phyloP scores from a whole-genome alignment of 352 stramenopile genomes.

The Globisporangium carolinianum region DNA sequence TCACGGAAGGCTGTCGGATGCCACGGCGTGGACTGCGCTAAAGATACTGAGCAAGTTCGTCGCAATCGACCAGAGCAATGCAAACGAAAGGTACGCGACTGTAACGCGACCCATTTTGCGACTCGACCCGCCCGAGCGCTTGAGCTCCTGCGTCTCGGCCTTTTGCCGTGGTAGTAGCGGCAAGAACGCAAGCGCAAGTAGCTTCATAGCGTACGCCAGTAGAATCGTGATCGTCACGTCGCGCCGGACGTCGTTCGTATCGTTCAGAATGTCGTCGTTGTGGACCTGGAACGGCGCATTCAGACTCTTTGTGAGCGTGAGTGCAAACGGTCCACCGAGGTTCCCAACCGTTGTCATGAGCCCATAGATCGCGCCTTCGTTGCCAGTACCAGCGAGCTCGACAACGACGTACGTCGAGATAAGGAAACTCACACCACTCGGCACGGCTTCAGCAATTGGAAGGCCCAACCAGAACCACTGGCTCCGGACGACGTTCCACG shows the following conservation, averaged over 20 bases:
- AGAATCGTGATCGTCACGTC: constrained; percentile 44
- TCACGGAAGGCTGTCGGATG: no score
- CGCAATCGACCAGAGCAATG: constrained; percentile 27
- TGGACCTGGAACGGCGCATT: constrained; percentile 29
- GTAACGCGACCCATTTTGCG: constrained; percentile 20
- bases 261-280: constrained; percentile 18
- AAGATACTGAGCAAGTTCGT: constrained; percentile 40
- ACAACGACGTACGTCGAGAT: constrained; percentile 10
- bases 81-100: constrained; percentile 26
- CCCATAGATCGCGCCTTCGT: constrained; percentile 42
- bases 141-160: constrained; percentile 24
- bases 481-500: constrained; percentile 31
- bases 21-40: background rate
- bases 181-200: constrained; percentile 25
- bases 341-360: constrained; percentile 36
- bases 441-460: constrained; percentile 26
- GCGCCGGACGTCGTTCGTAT: constrained; percentile 22
- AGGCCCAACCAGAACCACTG: constrained; percentile 42
- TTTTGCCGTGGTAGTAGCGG: constrained; percentile 35
- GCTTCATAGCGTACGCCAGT: constrained; percentile 20
- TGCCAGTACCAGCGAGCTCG: constrained; percentile 24
- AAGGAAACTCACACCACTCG: constrained; percentile 31
- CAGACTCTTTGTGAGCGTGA: constrained; percentile 25
- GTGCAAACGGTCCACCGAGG: constrained; percentile 27
- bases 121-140: constrained; percentile 17